Conservation (phyloP, 164 flowering plant species). For the Sextonia rubra region DNA sequence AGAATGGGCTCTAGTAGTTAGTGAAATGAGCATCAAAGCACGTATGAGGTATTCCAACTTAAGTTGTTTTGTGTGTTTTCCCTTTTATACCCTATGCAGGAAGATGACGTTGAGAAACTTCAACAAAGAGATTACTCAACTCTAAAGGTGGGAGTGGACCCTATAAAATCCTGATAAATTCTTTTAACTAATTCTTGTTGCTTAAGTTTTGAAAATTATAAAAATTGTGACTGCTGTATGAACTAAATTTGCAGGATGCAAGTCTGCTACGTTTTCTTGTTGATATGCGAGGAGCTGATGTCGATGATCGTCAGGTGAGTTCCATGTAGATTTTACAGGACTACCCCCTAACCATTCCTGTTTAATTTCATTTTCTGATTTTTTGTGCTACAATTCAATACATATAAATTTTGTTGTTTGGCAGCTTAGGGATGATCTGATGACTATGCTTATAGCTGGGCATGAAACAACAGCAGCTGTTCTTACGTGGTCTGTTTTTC, state of each 20-base stretch:
- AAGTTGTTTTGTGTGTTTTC: background rate
- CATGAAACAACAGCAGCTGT: conserved; percentile 99
- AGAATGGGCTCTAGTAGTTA: background rate
- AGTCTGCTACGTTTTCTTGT: conserved; percentile 92
- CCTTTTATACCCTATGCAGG: conserved; percentile 36
- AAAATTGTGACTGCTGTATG: conserved; percentile 16
- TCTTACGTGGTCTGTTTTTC: conserved; percentile 95
- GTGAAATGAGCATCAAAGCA: background rate
- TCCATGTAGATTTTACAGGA: background rate
- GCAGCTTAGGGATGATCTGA: conserved; percentile 95
- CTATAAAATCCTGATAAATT: background rate
- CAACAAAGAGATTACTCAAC: conserved; percentile 87
- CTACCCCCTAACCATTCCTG: background rate
- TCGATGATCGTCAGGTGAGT: conserved; percentile 84
- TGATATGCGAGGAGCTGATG: conserved; percentile 97
- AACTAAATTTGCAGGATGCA: conserved; percentile 70
- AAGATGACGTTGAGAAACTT: conserved; percentile 89
- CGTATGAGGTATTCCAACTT: background rate
- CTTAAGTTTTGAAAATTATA: background rate
- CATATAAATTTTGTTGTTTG: background rate
- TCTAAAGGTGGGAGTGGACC: conserved; percentile 52
- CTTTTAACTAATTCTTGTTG: background rate
- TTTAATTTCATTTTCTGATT: background rate
- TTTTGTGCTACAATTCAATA: background rate
- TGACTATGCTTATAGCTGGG: conserved; percentile 99